Evolutionary conservation across 306 rosid species (phyloP).

Genomic region (Inga leiocalycina): DNA sequence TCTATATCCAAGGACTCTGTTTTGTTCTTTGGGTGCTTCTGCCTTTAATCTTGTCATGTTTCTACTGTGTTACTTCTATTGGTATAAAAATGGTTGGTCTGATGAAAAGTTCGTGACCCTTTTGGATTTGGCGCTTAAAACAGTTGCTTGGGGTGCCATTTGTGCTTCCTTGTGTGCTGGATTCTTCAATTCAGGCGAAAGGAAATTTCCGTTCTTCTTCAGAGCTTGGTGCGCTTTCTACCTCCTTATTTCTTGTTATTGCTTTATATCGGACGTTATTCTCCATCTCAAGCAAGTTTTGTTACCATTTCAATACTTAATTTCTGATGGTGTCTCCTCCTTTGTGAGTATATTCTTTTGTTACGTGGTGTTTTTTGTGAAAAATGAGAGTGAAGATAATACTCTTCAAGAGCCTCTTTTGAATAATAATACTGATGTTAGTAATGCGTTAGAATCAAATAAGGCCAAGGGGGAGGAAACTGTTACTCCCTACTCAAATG

Average conservation of each 20-base stretch:
- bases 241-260: constrained; percentile 40
- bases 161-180: constrained; percentile 31
- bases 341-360: constrained; percentile 43
- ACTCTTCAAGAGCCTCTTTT: constrained; percentile 48
- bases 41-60: constrained; percentile 32
- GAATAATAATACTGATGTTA: constrained; percentile 26
- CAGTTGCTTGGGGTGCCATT: constrained; percentile 44
- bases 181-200: constrained; percentile 36
- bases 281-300: constrained; percentile 17
- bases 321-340: constrained; percentile 46
- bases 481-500: constrained; percentile 55
- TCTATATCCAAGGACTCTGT: constrained; percentile 20
- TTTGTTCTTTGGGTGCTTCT: constrained; percentile 42
- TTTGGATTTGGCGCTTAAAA: constrained; percentile 44
- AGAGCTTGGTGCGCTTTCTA: constrained; percentile 50
- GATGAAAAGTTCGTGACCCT: constrained; percentile 45
- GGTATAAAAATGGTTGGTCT: constrained; percentile 41
- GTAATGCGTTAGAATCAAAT: constrained; percentile 16
- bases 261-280: constrained; percentile 36
- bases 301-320: constrained; percentile 28
- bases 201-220: constrained; percentile 39
- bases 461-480: constrained; percentile 43
- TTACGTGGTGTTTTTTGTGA: constrained; percentile 39
- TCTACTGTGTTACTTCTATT: constrained; percentile 32
- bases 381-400: constrained; percentile 32